These are phyloP conservation scores for Candida ortonii DNA, from an alignment of 805 yeast species.

Conservation along the genomic window DNA sequence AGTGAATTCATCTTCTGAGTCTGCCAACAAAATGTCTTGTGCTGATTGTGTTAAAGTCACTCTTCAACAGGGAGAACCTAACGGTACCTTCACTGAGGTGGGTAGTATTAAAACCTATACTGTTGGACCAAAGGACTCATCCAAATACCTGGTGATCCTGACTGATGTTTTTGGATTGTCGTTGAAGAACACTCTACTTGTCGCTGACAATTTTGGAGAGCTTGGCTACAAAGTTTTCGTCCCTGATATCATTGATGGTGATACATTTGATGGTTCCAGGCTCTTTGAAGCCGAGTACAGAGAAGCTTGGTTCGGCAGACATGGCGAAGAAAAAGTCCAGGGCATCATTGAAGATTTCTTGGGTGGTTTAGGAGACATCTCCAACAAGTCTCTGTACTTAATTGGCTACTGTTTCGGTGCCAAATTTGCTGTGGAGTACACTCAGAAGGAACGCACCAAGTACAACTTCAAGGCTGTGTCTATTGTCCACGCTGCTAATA, in stretches of 20 bases:
- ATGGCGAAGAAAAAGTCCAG: conserved; percentile 25
- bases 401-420: conserved; percentile 83
- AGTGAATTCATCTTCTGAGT: too few relatives aligned
- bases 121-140: conserved; percentile 40
- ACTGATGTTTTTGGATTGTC: conserved; percentile 65
- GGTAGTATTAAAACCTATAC: conserved; percentile 45
- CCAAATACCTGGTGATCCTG: conserved; percentile 52
- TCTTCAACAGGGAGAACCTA: conserved; percentile 49
- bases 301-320: conserved; percentile 49
- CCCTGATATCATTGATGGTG: conserved; percentile 65
- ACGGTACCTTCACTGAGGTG: conserved; percentile 40
- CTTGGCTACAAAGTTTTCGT: conserved; percentile 59
- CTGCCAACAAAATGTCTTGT: too few relatives aligned
- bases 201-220: conserved; percentile 60
- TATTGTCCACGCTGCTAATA: conserved; percentile 76
- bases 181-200: conserved; percentile 50
- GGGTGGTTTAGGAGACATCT: conserved; percentile 8
- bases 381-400: conserved; percentile 22
- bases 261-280: conserved; percentile 35
- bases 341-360: conserved; percentile 2
- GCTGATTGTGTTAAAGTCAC: conserved; percentile 43
- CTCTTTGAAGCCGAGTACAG: conserved; percentile 22
- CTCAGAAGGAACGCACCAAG: conserved; percentile 28
- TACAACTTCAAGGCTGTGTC: conserved; percentile 49
- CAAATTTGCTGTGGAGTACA: conserved; percentile 53